A percentile compares a stretch with the other conserved stretches of the same genome.
phyloP scores from a whole-genome alignment of 2,329 filamentous ascomycete species.

The Escovopsis sp. region DNA sequence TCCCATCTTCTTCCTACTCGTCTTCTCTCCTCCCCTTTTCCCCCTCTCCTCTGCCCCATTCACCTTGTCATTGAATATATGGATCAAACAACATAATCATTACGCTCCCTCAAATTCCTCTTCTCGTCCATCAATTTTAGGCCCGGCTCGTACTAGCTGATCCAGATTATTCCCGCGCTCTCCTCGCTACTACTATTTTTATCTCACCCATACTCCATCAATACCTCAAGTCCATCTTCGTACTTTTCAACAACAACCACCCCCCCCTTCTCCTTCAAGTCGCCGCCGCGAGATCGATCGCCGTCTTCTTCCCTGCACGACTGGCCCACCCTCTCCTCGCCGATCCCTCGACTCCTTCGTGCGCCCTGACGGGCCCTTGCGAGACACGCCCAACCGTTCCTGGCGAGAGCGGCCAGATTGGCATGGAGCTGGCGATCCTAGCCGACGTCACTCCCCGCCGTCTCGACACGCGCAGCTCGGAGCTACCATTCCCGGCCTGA shows the following conservation, averaged over 20 bases:
- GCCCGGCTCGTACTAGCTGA: no score
- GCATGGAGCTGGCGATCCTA: constrained; percentile 7
- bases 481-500: not conserved
- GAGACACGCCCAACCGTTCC: not conserved
- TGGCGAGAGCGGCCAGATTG: constrained; percentile 5
- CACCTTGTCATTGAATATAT: not conserved
- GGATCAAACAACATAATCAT: not conserved
- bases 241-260: no score
- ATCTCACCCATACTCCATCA: no score
- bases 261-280: no score
- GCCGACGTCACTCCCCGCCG: constrained; percentile 1
- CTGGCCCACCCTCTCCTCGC: not conserved
- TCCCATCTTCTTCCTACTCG: no score
- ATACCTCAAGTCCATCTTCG: no score
- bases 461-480: not conserved
- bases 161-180: no score
- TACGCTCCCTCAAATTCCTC: no score
- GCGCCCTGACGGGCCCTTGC: not conserved
- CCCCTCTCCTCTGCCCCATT: not conserved
- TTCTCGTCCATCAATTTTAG: no score
- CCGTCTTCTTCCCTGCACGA: no score
- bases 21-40: not conserved
- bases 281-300: no score
- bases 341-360: not conserved
- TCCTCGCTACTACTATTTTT: no score